Evolutionary conservation across 306 rosid genomes (phyloP), one percentile per base, ranked within the genome.

Genomic region (Cucumis cinereus): DNA sequence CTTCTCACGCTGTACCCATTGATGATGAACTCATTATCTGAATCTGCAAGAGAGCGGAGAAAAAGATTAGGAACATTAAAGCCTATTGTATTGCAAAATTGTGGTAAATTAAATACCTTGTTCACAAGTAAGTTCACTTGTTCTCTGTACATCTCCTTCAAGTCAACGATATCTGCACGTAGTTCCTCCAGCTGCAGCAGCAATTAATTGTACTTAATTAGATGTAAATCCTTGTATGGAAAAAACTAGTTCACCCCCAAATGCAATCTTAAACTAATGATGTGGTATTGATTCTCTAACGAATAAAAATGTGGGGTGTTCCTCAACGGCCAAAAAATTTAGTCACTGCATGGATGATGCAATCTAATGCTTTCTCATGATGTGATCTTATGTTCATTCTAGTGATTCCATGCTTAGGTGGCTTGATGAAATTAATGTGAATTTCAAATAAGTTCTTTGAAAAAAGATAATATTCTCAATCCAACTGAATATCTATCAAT

Each of bases 131-230:
- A 63, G 87, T 92, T 90, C 59, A 95, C 98, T 90, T 95, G 99
- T 83, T 95, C 99, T 79, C 98, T 89, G 87, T 95, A 95, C 99
- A 95, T 95, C 83, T 95, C 99, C 91, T 95, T 95, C 89, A 95
- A 86, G 84, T 95, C 99, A 23, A 95, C 79, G 81, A 95, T 92
- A 87, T 95, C 99, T 36, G 98, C 99, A 22, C 99, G 98, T 64
- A 95, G 99, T 79, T 95, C 99, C 87, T 95, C 99, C 90, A 95
- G 85, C 99, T 95, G 74, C 75, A 82, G 78, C 86, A 73, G 79
- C 67, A 87, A 77, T 50, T 45, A 45, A 13, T 45, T 13, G 15
- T 45, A 45, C 52, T 45, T 45, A 0, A 45, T 45, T 45, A 45
- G 17, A 5, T 13, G 8, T 10, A 38, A 41, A 8, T 11, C 9